Conservation (phyloP, 768 basidiomycete genomes). For the Leccinum rimulosum region DNA sequence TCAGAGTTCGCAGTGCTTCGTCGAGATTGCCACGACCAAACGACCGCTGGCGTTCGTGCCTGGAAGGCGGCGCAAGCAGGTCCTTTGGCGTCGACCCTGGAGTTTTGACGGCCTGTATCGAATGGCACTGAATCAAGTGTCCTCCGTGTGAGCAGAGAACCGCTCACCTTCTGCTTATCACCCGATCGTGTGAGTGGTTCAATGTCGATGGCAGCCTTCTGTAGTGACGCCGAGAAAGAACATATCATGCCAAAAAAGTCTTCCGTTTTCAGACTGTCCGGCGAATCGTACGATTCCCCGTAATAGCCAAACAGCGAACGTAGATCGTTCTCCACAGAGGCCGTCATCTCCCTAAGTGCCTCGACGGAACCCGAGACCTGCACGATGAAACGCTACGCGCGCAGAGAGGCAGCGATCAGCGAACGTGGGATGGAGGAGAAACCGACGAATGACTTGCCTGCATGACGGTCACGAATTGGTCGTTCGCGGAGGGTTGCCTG, state of each 20-base stretch:
- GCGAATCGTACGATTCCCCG: conserved; percentile 67
- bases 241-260: conserved; percentile 76
- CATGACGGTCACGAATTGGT: conserved; percentile 70
- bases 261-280: conserved; percentile 71
- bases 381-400: conserved; percentile 25
- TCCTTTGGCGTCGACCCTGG: conserved; percentile 24
- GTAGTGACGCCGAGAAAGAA: conserved; percentile 69
- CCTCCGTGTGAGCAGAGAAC: neutral
- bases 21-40: conserved; percentile 80
- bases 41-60: conserved; percentile 47
- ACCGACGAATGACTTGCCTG: conserved; percentile 40
- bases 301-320: conserved; percentile 64
- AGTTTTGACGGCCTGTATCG: conserved; percentile 44
- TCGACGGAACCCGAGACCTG: conserved; percentile 52
- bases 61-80: conserved; percentile 39
- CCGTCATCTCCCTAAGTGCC: conserved; percentile 63
- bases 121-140: neutral
- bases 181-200: conserved; percentile 2
- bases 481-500: conserved; percentile 37
- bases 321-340: conserved; percentile 58
- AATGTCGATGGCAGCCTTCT: conserved; percentile 74
- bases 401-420: neutral
- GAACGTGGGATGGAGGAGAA: neutral
- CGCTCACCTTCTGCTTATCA: conserved; percentile 10
- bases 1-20: conserved; percentile 79